Base-by-base conservation (phyloP, 768 basidiomycete species). In the Termitomyces sp. region DNA sequence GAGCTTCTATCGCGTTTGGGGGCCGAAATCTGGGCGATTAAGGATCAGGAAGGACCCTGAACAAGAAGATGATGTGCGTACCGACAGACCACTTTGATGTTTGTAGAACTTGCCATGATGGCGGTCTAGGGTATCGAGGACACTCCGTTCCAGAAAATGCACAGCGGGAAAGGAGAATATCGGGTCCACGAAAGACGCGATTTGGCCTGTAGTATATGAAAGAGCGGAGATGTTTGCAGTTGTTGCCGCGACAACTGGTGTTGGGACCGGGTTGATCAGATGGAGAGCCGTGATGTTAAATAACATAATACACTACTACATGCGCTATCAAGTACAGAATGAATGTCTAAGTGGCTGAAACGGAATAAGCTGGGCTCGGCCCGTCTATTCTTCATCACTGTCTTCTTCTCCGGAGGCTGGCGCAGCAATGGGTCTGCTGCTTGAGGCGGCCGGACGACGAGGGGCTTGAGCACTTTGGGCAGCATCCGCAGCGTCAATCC, bases 21-120 rank as follows among this genome's bases (percentile, higher is more conserved):
- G 97, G 97, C 62, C 97, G 94, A 75, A 98, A 99, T 57, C 96
- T 95, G 67, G 26, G 46, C 53, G 30, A 35, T 16, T 56, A 36
- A 48, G 24, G 57, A 59, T 66, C 55, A 66, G 64, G 38, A 47
- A 24, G 32, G 43, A 50, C 35, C 52, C 48, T 40, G 59, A 55
- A 47, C 33, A 30, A 56, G 36, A 44, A 36, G 38, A 49, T 57
- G 52, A 54, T 50, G 40, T 52, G 75, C 93, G 65, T 65, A 95
- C 96, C 96, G 93, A 82, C 96, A 98, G 63, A 99, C 93, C 69
- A 99, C 97, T 80, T 98, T 96, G 82, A 96, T 94, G 72, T 95
- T 95, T 64, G 86, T 94, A 61, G 86, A 82, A 69, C 86, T 86
- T 75, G 88, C 84, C 76, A 80, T 82, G 69, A 68, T 67, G 69